Evolutionary conservation across 2,329 filamentous ascomycete species (phyloP).

Genomic region (Cercospora citrullina): DNA sequence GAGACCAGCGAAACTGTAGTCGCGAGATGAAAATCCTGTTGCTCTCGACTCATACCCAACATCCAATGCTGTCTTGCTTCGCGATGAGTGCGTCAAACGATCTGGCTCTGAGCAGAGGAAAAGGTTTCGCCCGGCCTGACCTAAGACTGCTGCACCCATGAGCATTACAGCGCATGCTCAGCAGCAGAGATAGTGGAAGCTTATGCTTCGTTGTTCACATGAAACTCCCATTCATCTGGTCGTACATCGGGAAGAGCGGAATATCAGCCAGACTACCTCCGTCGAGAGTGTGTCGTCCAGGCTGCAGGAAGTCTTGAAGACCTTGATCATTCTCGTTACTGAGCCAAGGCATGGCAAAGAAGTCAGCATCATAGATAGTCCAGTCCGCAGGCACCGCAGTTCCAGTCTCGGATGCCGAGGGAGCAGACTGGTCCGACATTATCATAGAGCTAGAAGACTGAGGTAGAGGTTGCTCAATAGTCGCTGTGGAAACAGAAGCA

Average conservation of each 20-base stretch:
- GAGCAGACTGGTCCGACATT: not conserved
- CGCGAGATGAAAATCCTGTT: slow-evolving; percentile 1
- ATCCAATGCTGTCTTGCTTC: too few species aligned
- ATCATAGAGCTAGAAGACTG: not conserved
- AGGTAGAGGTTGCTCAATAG: not conserved
- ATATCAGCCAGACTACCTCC: slow-evolving; percentile 28
- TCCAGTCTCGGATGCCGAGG: not conserved
- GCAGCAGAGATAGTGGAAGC: not conserved
- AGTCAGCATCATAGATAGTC: slow-evolving; percentile 31
- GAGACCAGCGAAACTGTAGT: slow-evolving; percentile 43
- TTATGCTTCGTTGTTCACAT: not conserved
- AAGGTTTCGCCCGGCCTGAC: not conserved
- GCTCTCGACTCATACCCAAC: not conserved
- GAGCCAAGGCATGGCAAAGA: slow-evolving; percentile 33
- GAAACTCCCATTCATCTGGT: slow-evolving; percentile 21
- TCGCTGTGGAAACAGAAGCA: not conserved
- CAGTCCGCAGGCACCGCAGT: slow-evolving; percentile 20
- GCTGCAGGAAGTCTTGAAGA: slow-evolving; percentile 34
- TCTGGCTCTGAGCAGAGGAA: not conserved
- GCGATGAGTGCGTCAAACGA: not conserved
- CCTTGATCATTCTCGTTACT: slow-evolving; percentile 31
- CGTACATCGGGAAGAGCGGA: slow-evolving; percentile 34
- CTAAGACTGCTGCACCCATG: not conserved
- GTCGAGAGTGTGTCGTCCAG: slow-evolving; percentile 29
- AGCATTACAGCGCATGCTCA: not conserved